These are phyloP conservation scores for Leishmania major DNA, from an alignment of 208 protist genomes.

Conservation along the genomic window DNA sequence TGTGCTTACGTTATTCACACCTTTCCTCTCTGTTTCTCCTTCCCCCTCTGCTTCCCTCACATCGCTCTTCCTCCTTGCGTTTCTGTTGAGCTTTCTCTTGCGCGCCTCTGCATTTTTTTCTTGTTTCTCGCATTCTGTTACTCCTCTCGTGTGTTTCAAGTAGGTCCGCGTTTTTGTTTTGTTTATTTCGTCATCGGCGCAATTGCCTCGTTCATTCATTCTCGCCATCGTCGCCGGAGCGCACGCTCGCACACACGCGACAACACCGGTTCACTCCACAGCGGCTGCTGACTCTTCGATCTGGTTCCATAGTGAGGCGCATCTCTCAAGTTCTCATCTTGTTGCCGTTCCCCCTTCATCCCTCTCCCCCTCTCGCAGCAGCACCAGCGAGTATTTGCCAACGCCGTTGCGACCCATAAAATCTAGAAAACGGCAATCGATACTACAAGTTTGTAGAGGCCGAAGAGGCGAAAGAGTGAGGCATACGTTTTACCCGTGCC, in stretches of 20 bases:
- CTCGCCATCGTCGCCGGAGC: neutral
- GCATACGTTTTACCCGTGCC: neutral
- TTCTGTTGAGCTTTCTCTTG: neutral
- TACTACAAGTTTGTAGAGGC: neutral
- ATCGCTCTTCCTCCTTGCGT: neutral
- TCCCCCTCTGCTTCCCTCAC: neutral
- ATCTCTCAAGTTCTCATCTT: neutral
- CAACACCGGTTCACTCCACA: neutral
- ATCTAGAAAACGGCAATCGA: neutral
- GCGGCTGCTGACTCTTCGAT: neutral
- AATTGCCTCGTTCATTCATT: no score
- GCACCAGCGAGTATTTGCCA: neutral
- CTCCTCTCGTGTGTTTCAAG: neutral
- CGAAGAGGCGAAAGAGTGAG: no score
- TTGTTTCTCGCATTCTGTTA: no score
- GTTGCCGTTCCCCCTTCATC: neutral
- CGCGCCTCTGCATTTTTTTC: neutral
- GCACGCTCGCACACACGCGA: neutral
- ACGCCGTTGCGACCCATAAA: neutral
- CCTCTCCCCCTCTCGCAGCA: neutral
- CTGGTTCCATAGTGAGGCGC: neutral
- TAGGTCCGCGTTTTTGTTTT: neutral
- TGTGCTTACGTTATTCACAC: neutral
- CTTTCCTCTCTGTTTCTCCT: neutral
- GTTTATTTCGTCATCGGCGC: neutral